phyloP scores from a whole-genome alignment of 2,329 filamentous ascomycete species.

The Apiospora sp. region DNA sequence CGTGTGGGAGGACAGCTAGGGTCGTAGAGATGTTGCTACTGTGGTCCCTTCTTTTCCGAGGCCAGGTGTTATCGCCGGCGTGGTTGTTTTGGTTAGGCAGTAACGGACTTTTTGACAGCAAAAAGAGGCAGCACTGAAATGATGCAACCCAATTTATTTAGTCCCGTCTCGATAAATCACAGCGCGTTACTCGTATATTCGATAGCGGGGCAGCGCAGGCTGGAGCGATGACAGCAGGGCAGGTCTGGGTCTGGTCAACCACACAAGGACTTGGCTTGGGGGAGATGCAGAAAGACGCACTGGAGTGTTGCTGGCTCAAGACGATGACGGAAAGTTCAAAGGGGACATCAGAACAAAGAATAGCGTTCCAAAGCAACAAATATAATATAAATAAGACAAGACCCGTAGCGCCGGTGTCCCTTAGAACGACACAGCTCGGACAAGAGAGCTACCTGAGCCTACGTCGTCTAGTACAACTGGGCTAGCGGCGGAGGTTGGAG shows the following conservation, averaged over 20 bases:
- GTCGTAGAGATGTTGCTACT: no score
- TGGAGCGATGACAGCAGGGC: background rate
- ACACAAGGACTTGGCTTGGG: background rate
- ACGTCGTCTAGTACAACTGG: background rate
- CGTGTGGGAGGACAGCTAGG: background rate
- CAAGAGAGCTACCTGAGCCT: constrained; percentile 4
- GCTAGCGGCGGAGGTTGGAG: constrained; percentile 1
- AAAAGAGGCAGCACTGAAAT: constrained; percentile 8
- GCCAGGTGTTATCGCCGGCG: constrained; percentile 20
- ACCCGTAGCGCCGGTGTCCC: constrained; percentile 11
- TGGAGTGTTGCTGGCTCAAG: background rate
- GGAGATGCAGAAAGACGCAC: background rate
- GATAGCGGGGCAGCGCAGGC: constrained; percentile 11
- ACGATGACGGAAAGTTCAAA: background rate
- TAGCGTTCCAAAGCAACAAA: background rate
- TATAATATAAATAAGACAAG: background rate
- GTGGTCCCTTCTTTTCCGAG: background rate
- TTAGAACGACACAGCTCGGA: background rate
- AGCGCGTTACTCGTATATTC: constrained; percentile 10
- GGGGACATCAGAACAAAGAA: background rate
- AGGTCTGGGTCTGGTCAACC: background rate
- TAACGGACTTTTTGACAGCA: constrained; percentile 10
- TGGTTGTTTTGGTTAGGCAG: constrained; percentile 22
- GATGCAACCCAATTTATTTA: constrained; percentile 24
- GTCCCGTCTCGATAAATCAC: background rate